Conservation (phyloP, 2,329 filamentous ascomycete species). For the Cladosporium sp. region DNA sequence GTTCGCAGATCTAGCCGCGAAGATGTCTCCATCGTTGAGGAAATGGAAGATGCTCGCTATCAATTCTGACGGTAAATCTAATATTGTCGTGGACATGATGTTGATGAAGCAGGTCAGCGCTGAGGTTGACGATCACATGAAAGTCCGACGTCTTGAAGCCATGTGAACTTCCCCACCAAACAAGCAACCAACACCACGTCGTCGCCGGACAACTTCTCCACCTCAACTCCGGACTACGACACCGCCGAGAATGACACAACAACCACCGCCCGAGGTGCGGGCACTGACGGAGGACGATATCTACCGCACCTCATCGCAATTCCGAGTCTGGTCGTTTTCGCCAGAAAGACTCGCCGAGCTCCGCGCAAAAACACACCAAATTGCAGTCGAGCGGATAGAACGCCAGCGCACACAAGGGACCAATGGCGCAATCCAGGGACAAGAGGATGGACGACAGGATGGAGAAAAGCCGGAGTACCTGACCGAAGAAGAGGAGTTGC, state of each 20-base stretch:
- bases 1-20: conserved; percentile 17
- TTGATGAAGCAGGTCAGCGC: not conserved
- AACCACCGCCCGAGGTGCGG: conserved; percentile 7
- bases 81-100: conserved; percentile 13
- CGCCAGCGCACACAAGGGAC: conserved; percentile 13
- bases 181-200: conserved; percentile 8
- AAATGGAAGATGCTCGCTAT: conserved; percentile 20
- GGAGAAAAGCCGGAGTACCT: conserved; percentile 66
- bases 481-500: conserved; percentile 74
- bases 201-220: conserved; percentile 8
- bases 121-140: not conserved
- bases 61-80: conserved; percentile 24
- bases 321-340: conserved; percentile 86
- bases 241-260: conserved; percentile 4
- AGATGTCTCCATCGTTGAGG: conserved; percentile 19
- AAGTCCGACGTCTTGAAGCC: not conserved
- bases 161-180: conserved; percentile 13
- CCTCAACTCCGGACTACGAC: not conserved
- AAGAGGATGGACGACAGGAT: conserved; percentile 33
- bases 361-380: conserved; percentile 70
- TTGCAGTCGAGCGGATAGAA: conserved; percentile 64
- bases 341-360: conserved; percentile 63
- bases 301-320: conserved; percentile 87
- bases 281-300: conserved; percentile 77
- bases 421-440: conserved; percentile 14